Evolutionary conservation across 2,329 filamentous ascomycete species (phyloP).

Genomic region (Shiraia bambusicola): DNA sequence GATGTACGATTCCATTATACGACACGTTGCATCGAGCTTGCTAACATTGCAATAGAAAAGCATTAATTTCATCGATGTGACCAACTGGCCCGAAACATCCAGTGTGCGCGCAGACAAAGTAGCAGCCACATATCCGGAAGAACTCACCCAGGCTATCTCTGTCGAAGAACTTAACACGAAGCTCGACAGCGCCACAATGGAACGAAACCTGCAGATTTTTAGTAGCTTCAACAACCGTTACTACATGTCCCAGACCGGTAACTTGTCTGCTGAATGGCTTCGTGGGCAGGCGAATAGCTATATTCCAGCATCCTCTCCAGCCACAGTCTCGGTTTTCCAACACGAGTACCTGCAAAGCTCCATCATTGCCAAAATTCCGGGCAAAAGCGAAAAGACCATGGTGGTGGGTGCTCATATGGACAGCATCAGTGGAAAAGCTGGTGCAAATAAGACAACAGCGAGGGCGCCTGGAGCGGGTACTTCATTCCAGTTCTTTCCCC

Average conservation of each 20-base stretch:
- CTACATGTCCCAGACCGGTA: conserved; percentile 74
- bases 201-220: conserved; percentile 72
- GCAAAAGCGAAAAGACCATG: conserved; percentile 76
- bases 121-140: conserved; percentile 62
- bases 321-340: conserved; percentile 67
- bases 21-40: too few relatives aligned
- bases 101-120: conserved; percentile 29
- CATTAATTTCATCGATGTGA: conserved; percentile 89
- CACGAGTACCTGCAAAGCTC: conserved; percentile 87
- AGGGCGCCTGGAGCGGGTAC: conserved; percentile 76
- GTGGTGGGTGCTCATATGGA: conserved; percentile 78
- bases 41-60: conserved; percentile 32
- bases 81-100: conserved; percentile 61
- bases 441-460: conserved; percentile 52
- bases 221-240: conserved; percentile 78
- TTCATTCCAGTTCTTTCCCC: conserved; percentile 57
- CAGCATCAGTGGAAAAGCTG: conserved; percentile 81
- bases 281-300: conserved; percentile 70
- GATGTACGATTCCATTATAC: not conserved
- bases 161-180: conserved; percentile 65
- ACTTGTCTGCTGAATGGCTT: conserved; percentile 84
- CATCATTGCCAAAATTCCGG: conserved; percentile 86
- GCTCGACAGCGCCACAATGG: conserved; percentile 73
- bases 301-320: conserved; percentile 68
- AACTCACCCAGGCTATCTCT: conserved; percentile 63